Evolutionary conservation across 1,284 basidiomycete species (phyloP), one percentile per base, ranked within the genome.

Genomic region (Ganoderma sinense): DNA sequence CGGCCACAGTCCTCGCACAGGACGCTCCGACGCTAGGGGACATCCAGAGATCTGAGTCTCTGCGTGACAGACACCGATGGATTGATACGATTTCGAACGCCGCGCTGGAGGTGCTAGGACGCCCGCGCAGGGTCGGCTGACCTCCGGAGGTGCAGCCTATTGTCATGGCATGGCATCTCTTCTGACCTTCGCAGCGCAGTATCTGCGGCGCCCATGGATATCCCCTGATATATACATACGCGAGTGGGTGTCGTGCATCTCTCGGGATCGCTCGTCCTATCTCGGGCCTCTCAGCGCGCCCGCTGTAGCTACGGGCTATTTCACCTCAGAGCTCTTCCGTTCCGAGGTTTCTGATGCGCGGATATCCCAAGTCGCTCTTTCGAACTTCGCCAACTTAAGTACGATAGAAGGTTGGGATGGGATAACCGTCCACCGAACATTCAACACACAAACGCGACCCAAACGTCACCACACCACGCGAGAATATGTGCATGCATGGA

Each of bases 141-240:
- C 59, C 33, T 26, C 33, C 23, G 59, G 23, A 60, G n/a, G 59
- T 29, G 56, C 33, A 31, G 13, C 33, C 8, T 56, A 58, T 58
- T 58, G 56, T 39, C 33, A 58, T 58, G 56, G 33, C 56, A 36
- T n/a, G 56, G 56, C 56, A n/a, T 58, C 20, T 16, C 56, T 58
- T 58, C 56, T 60, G 14, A 23, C 59, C 39, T 60, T 41, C 59
- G 39, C 10, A 40, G 41, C 36, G 39, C 36, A 60, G 13, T 6
- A 39, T 39, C 36, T 41, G 26, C n/a, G n/a, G 48, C 48, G 48
- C 48, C 48, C n/a, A 51, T n/a, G 48, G 48, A 10, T 26, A 23
- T n/a, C 18, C 43, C 43, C 43, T 45, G 43, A 45, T n/a, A 18
- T 45, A 45, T 45, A 20, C 43, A 20, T 18, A 7, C 43, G 43